These are phyloP conservation scores for Prunus davidiana DNA, from an alignment of 306 rosid genomes.

Conservation along the genomic window DNA sequence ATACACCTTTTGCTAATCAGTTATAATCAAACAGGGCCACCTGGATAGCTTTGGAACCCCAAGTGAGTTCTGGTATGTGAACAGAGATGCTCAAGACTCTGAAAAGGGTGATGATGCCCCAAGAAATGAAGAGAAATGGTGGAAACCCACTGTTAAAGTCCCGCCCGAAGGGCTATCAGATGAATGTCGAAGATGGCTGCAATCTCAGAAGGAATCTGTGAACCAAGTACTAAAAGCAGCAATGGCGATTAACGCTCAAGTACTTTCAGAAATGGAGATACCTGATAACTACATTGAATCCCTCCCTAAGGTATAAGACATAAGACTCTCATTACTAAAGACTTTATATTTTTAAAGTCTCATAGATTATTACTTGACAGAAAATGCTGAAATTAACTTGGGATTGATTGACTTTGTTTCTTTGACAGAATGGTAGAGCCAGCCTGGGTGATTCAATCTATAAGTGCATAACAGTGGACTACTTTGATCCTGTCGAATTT, in stretches of 20 bases:
- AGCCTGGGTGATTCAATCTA: slow-evolving; percentile 78
- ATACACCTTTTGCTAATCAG: slow-evolving; percentile 18
- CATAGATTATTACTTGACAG: neutral
- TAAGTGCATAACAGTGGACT: slow-evolving; percentile 65
- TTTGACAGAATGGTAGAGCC: slow-evolving; percentile 72
- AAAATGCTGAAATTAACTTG: neutral
- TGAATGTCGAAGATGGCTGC: slow-evolving; percentile 59
- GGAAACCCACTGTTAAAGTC: slow-evolving; percentile 78
- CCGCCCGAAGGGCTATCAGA: slow-evolving; percentile 70
- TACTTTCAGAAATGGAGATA: slow-evolving; percentile 69
- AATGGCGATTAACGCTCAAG: slow-evolving; percentile 94
- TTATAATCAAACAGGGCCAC: slow-evolving; percentile 46
- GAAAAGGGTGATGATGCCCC: slow-evolving; percentile 28
- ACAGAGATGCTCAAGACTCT: slow-evolving; percentile 44
- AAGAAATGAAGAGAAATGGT: slow-evolving; percentile 81
- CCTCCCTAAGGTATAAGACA: slow-evolving; percentile 67
- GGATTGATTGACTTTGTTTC: slow-evolving; percentile 8
- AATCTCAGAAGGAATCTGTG: slow-evolving; percentile 59
- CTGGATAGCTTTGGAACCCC: slow-evolving; percentile 61
- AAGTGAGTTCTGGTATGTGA: slow-evolving; percentile 80
- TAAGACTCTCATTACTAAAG: neutral
- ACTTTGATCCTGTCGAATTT: slow-evolving; percentile 68
- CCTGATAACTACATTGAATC: slow-evolving; percentile 87
- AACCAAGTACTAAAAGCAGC: slow-evolving; percentile 90
- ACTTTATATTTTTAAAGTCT: neutral